These are phyloP conservation scores for Cymbidium sinense DNA, from an alignment of 106 monocot genomes.

Conservation along the genomic window DNA sequence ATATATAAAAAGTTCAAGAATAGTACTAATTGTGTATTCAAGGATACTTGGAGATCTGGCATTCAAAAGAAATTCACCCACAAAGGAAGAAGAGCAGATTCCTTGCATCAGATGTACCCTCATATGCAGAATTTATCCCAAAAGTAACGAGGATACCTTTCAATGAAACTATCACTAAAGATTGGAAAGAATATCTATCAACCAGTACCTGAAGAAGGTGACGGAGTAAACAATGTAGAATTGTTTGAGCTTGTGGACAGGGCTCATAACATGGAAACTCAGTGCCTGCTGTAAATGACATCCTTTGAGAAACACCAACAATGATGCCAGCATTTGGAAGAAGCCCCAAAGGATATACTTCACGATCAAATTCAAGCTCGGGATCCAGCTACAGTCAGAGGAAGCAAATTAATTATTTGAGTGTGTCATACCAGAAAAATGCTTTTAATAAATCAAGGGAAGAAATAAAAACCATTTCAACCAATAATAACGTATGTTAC, in stretches of 20 bases:
- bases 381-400: slow-evolving; percentile 76
- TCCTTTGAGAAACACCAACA: slow-evolving; percentile 93
- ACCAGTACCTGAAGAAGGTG: slow-evolving; percentile 94
- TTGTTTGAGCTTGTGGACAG: slow-evolving; percentile 89
- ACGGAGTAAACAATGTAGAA: slow-evolving; percentile 89
- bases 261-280: slow-evolving; percentile 99
- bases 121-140: background rate
- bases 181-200: background rate
- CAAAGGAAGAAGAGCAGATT: background rate
- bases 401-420: background rate
- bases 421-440: background rate
- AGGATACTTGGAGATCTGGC: background rate
- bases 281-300: slow-evolving; percentile 94
- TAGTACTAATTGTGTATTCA: background rate
- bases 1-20: background rate
- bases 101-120: background rate
- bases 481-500: background rate
- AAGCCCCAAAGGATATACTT: slow-evolving; percentile 97
- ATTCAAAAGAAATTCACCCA: background rate
- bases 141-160: background rate
- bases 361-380: slow-evolving; percentile 98
- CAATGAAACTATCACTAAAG: background rate
- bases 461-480: background rate
- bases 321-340: slow-evolving; percentile 93
- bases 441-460: background rate